phyloP scores from a whole-genome alignment of 2,329 filamentous ascomycete species.

The Lachnum nothofagi region DNA sequence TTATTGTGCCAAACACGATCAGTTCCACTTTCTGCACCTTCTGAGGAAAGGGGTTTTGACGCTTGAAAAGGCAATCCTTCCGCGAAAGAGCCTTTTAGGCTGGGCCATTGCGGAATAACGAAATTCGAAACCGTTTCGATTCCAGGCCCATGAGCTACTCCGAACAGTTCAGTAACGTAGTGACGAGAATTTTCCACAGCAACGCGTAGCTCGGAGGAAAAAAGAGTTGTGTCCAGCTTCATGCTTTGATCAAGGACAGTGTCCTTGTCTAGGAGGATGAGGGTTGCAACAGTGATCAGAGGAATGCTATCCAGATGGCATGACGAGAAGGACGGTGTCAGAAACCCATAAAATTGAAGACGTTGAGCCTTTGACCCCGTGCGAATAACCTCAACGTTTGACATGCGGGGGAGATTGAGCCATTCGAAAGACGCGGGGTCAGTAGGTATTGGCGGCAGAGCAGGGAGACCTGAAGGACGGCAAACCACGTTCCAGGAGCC shows the following conservation, averaged over 20 bases:
- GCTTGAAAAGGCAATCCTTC: conserved; percentile 2
- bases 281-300: conserved; percentile 26
- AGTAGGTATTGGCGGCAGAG: conserved; percentile 7
- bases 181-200: conserved; percentile 12
- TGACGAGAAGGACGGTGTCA: conserved; percentile 19
- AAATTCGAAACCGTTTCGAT: conserved; percentile 13
- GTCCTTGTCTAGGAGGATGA: conserved; percentile 20
- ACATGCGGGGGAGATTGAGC: conserved; percentile 21
- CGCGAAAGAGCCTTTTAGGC: conserved; percentile 8
- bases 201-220: conserved; percentile 12
- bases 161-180: conserved; percentile 6
- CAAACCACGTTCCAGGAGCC: conserved; percentile 31
- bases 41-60: neutral
- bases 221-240: conserved; percentile 7
- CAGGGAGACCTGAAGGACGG: conserved; percentile 10
- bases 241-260: neutral
- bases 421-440: conserved; percentile 20
- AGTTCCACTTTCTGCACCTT: neutral
- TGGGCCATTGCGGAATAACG: conserved; percentile 17
- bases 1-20: neutral
- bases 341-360: conserved; percentile 17
- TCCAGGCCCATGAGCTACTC: neutral
- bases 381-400: conserved; percentile 8
- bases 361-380: conserved; percentile 14
- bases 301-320: conserved; percentile 16